Percentiles rank a stretch among this genome's conserved stretches.
Evolutionary conservation across 192 early-diverging fungal species (phyloP).

Genomic region (Radiomyces spectabilis): DNA sequence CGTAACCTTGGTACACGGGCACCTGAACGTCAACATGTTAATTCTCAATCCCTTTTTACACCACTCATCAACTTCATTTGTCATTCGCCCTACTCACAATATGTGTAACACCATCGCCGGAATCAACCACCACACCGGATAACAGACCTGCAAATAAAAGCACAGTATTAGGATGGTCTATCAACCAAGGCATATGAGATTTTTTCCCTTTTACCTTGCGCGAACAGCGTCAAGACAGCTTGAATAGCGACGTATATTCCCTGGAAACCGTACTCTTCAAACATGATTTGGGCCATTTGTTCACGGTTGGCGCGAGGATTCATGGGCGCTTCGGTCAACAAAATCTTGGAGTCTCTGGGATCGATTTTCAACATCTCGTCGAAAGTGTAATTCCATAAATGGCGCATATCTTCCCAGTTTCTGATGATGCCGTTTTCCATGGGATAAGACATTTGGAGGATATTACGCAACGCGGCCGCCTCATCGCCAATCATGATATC

Average conservation of each 20-base stretch:
- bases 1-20: slow-evolving; percentile 95
- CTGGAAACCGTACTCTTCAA: slow-evolving; percentile 94
- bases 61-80: too few species aligned
- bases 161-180: not conserved
- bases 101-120: slow-evolving; percentile 98
- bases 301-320: slow-evolving; percentile 90
- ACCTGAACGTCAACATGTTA: too few species aligned
- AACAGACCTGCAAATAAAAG: slow-evolving; percentile 50
- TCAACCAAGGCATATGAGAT: not conserved
- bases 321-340: slow-evolving; percentile 95
- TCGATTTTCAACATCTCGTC: slow-evolving; percentile 86
- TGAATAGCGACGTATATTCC: slow-evolving; percentile 94
- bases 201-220: slow-evolving; percentile 65
- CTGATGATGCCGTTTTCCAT: slow-evolving; percentile 98
- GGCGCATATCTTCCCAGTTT: slow-evolving; percentile 97
- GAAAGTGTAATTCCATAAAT: slow-evolving; percentile 99
- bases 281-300: slow-evolving; percentile 92
- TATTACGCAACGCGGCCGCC: slow-evolving; percentile 77
- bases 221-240: slow-evolving; percentile 94
- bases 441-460: slow-evolving; percentile 94
- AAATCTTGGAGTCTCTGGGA: slow-evolving; percentile 82
- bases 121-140: slow-evolving; percentile 97
- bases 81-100: slow-evolving; percentile 72
- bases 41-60: too few species aligned
- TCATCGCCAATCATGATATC: slow-evolving; percentile 99